A percentile compares a stretch with the other conserved stretches of the same genome.
Evolutionary conservation across 2,329 filamentous ascomycete species (phyloP).

Genomic region (Onygenales sp.): DNA sequence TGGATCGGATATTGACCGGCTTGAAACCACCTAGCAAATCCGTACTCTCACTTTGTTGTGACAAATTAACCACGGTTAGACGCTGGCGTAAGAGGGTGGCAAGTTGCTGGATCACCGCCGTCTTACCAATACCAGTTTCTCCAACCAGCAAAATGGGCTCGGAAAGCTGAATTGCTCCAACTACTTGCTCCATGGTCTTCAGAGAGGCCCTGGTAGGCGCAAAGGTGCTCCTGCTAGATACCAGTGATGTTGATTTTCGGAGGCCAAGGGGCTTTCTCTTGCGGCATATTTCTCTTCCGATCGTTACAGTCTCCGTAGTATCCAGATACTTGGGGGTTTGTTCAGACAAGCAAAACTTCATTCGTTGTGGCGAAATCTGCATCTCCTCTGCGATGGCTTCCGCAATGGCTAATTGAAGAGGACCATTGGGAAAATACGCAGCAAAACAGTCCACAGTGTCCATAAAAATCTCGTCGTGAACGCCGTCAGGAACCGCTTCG

Average conservation of each 20-base stretch:
- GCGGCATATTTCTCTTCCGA: constrained; percentile 56
- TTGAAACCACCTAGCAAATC: constrained; percentile 95
- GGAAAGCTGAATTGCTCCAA: constrained; percentile 68
- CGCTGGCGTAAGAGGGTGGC: constrained; percentile 76
- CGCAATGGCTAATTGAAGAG: constrained; percentile 47
- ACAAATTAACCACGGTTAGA: constrained; percentile 87
- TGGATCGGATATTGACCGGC: constrained; percentile 78
- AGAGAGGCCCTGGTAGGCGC: constrained; percentile 81
- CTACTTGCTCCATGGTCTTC: constrained; percentile 77
- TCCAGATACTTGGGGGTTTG: constrained; percentile 64
- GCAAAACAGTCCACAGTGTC: constrained; percentile 91
- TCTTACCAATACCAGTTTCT: constrained; percentile 98
- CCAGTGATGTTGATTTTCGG: constrained; percentile 33
- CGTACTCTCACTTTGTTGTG: constrained; percentile 95
- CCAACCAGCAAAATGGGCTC: constrained; percentile 93
- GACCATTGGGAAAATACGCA: constrained; percentile 61
- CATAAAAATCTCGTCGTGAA: constrained; percentile 77
- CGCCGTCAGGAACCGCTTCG: constrained; percentile 63
- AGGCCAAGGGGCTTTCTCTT: constrained; percentile 44
- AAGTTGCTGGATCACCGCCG: constrained; percentile 87
- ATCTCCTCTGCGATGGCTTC: constrained; percentile 71
- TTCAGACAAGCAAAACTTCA: constrained; percentile 64
- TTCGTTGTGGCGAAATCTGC: constrained; percentile 72
- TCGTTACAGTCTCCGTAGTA: constrained; percentile 45
- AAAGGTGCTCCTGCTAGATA: constrained; percentile 49